Evolutionary conservation across 345 rosid species (phyloP), one percentile per base, ranked within the genome.

Genomic region (Xanthoceras sorbifolium): DNA sequence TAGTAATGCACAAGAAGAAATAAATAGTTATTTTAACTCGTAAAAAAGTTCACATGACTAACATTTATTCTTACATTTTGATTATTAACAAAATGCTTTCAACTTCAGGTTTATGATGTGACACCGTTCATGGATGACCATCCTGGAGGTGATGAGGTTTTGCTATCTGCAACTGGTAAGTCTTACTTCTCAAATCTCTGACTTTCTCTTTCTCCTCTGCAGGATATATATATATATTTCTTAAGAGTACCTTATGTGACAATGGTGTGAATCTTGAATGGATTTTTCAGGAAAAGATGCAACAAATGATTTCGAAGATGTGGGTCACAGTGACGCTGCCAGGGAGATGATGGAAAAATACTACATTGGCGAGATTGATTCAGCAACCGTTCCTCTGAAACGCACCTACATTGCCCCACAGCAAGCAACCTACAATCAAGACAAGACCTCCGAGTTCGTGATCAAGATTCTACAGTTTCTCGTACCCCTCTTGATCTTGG

Each of bases 61-160:
- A n/a, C 9, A n/a, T 4, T 23, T 55, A 10, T 34, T 5, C 67
- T 28, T 8, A 8, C 50, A 2, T 57, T 8, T 36, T 23, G 18
- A 36, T 59, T 60, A 29, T 25, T 65, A 18, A 64, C 17, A 31
- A 20, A 12, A 29, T 12, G 14, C 38, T 76, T 59, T 52, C 52
- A 25, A 10, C 17, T 29, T 68, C 77, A 96, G 99, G 99, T 96
- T 17, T 96, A 91, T 83, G 97, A 96, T 85, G 97, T 96, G 71
- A 92, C 98, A 32, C 80, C 95, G 2, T 96, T 96, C 85, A 91
- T 96, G 99, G 98, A 96, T 50, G 99, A 93, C 87, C 99, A 96
- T 81, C 99, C 99, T 7, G 99, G 99, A 76, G 99, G 99, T 8
- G 98, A 92, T 79, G 99, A 96, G 78, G 98, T 93, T 60, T 83